Conservation (phyloP, 1,139 yeast species). For the Taiozyma onychis region DNA sequence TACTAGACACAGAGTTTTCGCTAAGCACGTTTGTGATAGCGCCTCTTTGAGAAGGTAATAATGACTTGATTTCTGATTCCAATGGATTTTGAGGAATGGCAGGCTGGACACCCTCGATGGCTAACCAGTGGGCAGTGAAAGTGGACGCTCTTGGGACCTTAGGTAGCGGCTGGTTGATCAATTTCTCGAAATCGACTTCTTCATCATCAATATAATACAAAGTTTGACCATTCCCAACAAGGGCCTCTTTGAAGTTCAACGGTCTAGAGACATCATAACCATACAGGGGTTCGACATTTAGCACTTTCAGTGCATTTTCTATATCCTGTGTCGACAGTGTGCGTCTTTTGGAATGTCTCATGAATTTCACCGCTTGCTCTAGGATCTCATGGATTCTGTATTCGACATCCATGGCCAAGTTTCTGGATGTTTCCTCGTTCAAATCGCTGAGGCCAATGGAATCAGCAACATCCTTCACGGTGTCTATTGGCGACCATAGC, state of each 20-base stretch:
- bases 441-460: slow-evolving; percentile 71
- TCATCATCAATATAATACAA: slow-evolving; percentile 85
- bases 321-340: slow-evolving; percentile 79
- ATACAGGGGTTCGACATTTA: slow-evolving; percentile 84
- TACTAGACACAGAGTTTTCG: slow-evolving; percentile 25
- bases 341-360: slow-evolving; percentile 89
- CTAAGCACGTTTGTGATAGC: slow-evolving; percentile 50
- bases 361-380: slow-evolving; percentile 92
- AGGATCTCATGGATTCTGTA: slow-evolving; percentile 92
- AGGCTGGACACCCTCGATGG: slow-evolving; percentile 98
- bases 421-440: slow-evolving; percentile 90
- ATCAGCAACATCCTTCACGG: slow-evolving; percentile 95
- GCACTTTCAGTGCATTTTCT: slow-evolving; percentile 70
- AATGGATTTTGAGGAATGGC: slow-evolving; percentile 96
- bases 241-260: slow-evolving; percentile 69
- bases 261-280: slow-evolving; percentile 62
- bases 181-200: slow-evolving; percentile 89
- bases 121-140: slow-evolving; percentile 97
- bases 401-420: slow-evolving; percentile 97
- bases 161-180: slow-evolving; percentile 91
- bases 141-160: slow-evolving; percentile 90
- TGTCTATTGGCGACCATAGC: slow-evolving; percentile 96
- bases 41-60: slow-evolving; percentile 67
- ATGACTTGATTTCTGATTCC: slow-evolving; percentile 60
- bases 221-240: slow-evolving; percentile 91